A percentile compares a stretch with the other conserved stretches of the same genome.
phyloP scores from a whole-genome alignment of 768 basidiomycete species.

The Xerocomellus dryophilus region DNA sequence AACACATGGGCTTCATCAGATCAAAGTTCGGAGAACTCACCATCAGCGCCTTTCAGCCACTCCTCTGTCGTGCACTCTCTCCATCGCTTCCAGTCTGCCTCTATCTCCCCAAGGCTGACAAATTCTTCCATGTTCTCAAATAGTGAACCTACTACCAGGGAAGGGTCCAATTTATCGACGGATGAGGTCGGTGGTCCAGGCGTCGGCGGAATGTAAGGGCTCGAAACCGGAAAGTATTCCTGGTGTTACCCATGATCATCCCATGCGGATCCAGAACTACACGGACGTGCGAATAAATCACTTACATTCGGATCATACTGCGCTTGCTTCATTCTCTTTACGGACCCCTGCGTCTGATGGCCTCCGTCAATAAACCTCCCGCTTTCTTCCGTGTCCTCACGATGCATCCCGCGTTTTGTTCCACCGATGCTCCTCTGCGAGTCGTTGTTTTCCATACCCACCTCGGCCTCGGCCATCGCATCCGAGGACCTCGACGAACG shows the following conservation, averaged over 20 bases:
- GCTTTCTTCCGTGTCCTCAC: slow-evolving; percentile 13
- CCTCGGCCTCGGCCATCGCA: slow-evolving; percentile 7
- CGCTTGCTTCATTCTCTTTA: slow-evolving; percentile 18
- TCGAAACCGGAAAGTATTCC: slow-evolving; percentile 24
- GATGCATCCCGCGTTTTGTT: slow-evolving; percentile 13
- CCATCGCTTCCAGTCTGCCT: slow-evolving; percentile 27
- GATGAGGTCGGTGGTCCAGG: slow-evolving; percentile 7
- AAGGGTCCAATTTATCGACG: slow-evolving; percentile 1
- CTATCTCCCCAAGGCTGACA: slow-evolving; percentile 22
- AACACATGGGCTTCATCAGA: neutral
- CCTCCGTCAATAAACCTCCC: slow-evolving; percentile 5
- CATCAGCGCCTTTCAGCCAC: slow-evolving; percentile 31
- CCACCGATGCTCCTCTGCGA: slow-evolving; percentile 1
- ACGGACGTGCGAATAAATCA: neutral
- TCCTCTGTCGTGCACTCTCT: slow-evolving; percentile 29
- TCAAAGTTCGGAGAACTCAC: slow-evolving; percentile 13
- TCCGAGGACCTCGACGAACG: slow-evolving; percentile 9
- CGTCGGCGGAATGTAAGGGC: slow-evolving; percentile 17
- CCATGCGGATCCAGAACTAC: neutral
- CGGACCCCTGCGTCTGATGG: slow-evolving; percentile 1
- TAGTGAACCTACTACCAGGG: slow-evolving; percentile 12
- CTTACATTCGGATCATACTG: slow-evolving; percentile 21
- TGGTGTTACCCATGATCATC: slow-evolving; percentile 1
- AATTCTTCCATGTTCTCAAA: slow-evolving; percentile 21
- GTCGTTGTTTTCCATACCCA: slow-evolving; percentile 5